Evolutionary conservation across 108 stramenopile species (phyloP), one percentile per base, ranked within the genome.

Genomic region (Cyclotella baltica): DNA sequence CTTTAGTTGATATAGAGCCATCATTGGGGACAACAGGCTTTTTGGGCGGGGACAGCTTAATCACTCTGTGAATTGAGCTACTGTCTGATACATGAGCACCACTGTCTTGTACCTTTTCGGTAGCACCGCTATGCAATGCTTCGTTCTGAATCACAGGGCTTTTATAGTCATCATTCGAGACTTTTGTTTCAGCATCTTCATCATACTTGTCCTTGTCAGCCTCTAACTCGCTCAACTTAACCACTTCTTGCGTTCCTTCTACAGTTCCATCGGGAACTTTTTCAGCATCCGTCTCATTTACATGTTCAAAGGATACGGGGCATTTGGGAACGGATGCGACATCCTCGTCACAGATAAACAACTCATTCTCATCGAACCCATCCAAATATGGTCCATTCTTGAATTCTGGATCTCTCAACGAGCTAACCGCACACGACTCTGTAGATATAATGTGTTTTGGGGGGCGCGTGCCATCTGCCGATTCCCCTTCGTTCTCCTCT

Each of bases 1-100:
- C 70, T 46, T 78, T 78, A 1, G 77, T 78, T n/a, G 70, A 78
- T n/a, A 78, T 72, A 34, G 77, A 78, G 18, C 77, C 77, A 47
- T 78, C 77, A 64, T 51, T 36, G 19, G 72, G 62, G 13, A 72
- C 63, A n/a, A 72, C 77, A 47, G 31, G 8, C 18, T 65, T 70
- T 51, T 58, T 78, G n/a, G 77, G 61, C n/a, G 61, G 61, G 3
- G 53, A 63, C 36, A 71, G 40, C 10, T 30, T 65, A 22, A 30
- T 51, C n/a, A 23, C 62, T 74, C 73, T 51, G 16, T 62, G 33
- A 5, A 19, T 34, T 6, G 20, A 43, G 33, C 33, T 58, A 65
- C 51, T 53, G 19, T 46, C 65, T 48, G 23, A 28, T 25, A 1
- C 18, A 33, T 4, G 55, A 65, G 61, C 33, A 53, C 53, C n/a